A percentile compares a stretch with the other conserved stretches of the same genome.
Evolutionary conservation across 2,329 filamentous ascomycete species (phyloP).

Genomic region (Fusarium keratoplasticum): DNA sequence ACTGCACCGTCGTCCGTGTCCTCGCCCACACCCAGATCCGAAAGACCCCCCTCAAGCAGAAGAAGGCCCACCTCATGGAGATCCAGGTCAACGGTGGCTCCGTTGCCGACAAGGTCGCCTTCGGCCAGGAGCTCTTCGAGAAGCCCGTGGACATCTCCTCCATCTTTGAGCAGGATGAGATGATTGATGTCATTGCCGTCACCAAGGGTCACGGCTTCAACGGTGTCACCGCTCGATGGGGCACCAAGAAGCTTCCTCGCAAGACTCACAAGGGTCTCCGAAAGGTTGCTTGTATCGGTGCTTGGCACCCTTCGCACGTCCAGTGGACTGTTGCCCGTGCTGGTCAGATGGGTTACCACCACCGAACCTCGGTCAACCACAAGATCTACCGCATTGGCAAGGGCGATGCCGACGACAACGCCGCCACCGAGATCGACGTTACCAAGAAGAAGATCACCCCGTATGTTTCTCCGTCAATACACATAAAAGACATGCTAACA

Average conservation of each 20-base stretch:
- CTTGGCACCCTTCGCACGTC: constrained; percentile 99
- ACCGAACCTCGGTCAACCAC: constrained; percentile 99
- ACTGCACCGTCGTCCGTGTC: constrained; percentile 99
- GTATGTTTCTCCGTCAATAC: constrained; percentile 70
- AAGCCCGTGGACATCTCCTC: constrained; percentile 93
- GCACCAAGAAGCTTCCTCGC: constrained; percentile 99
- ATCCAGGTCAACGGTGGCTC: constrained; percentile 99
- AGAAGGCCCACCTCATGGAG: constrained; percentile 99
- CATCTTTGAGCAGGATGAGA: constrained; percentile 99
- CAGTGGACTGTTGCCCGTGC: constrained; percentile 99
- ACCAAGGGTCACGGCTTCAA: constrained; percentile 99
- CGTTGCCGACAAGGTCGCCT: constrained; percentile 95
- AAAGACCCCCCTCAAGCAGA: constrained; percentile 99
- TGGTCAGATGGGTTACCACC: constrained; percentile 99
- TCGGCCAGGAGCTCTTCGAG: constrained; percentile 96
- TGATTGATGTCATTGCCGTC: constrained; percentile 99
- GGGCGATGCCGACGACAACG: constrained; percentile 90
- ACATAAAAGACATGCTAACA: constrained; percentile 47
- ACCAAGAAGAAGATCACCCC: constrained; percentile 99
- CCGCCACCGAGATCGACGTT: constrained; percentile 93
- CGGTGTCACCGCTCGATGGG: constrained; percentile 98
- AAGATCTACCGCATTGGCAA: constrained; percentile 99
- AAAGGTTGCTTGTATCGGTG: constrained; percentile 99
- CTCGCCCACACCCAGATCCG: constrained; percentile 99
- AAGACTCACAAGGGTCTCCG: constrained; percentile 99